These are phyloP conservation scores for Sarocladiaceae sp. DNA, from an alignment of 2,329 filamentous ascomycete genomes.

Conservation along the genomic window DNA sequence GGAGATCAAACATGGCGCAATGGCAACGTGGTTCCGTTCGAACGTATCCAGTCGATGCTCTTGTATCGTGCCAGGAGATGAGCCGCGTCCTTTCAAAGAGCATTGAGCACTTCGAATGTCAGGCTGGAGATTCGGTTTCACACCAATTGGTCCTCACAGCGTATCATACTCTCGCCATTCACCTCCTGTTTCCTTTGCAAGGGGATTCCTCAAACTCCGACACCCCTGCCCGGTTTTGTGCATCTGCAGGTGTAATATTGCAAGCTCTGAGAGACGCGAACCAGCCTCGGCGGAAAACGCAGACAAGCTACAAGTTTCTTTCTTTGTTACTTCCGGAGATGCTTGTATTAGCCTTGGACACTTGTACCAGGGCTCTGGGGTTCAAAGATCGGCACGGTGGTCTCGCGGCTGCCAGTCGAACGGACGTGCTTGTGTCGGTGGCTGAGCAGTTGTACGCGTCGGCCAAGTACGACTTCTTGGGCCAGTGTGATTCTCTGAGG, in stretches of 20 bases:
- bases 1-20: slow-evolving; percentile 13
- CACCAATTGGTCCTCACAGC: slow-evolving; percentile 23
- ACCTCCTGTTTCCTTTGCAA: slow-evolving; percentile 25
- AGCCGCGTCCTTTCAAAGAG: slow-evolving; percentile 21
- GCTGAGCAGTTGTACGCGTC: slow-evolving; percentile 21
- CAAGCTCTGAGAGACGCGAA: slow-evolving; percentile 18
- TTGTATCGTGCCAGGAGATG: slow-evolving; percentile 25
- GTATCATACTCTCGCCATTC: slow-evolving; percentile 29
- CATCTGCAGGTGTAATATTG: slow-evolving; percentile 23
- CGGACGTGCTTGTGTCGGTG: slow-evolving; percentile 19
- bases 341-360: slow-evolving; percentile 25
- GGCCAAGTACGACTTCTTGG: slow-evolving; percentile 24
- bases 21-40: slow-evolving; percentile 19
- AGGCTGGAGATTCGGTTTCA: slow-evolving; percentile 20
- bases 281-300: slow-evolving; percentile 18
- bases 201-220: slow-evolving; percentile 20
- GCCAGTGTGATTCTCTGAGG: slow-evolving; percentile 19
- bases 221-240: slow-evolving; percentile 23
- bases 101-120: slow-evolving; percentile 18
- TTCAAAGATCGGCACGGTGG: no score
- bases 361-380: slow-evolving; percentile 25
- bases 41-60: no score
- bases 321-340: slow-evolving; percentile 22
- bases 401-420: no score
- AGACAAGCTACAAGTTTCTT: slow-evolving; percentile 16